Percentiles rank a stretch among this genome's conserved stretches.
phyloP scores from a whole-genome alignment of 2,329 filamentous ascomycete species.

The Verticillium albo-atrum region DNA sequence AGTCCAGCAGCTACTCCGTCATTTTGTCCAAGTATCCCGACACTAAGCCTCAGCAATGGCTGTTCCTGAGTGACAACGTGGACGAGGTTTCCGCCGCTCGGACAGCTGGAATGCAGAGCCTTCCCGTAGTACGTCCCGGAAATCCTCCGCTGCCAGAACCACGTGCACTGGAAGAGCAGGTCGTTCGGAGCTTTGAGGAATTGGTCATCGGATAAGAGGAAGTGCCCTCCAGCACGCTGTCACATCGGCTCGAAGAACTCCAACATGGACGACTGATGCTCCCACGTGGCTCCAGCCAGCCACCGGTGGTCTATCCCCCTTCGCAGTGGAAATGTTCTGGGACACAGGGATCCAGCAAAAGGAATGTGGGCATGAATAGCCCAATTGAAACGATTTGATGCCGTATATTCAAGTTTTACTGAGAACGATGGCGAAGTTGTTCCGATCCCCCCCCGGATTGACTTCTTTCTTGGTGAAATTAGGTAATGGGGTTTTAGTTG shows the following conservation, averaged over 20 bases:
- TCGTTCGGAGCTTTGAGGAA: conserved; percentile 28
- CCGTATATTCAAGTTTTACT: conserved; percentile 16
- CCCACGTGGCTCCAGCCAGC: not conserved
- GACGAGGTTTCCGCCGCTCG: conserved; percentile 62
- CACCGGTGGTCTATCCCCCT: too few species aligned
- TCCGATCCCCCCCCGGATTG: conserved; percentile 69
- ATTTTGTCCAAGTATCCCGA: conserved; percentile 51
- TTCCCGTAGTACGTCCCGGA: conserved; percentile 62
- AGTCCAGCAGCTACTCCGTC: conserved; percentile 60
- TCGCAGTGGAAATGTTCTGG: not conserved
- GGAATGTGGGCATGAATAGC: not conserved
- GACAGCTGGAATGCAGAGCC: conserved; percentile 57
- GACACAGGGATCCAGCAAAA: too few species aligned
- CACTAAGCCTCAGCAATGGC: conserved; percentile 47
- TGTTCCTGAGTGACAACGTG: conserved; percentile 81
- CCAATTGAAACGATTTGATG: not conserved
- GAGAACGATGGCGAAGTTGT: conserved; percentile 86
- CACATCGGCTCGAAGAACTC: not conserved
- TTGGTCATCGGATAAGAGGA: not conserved
- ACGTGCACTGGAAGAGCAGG: conserved; percentile 30
- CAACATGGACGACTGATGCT: not conserved
- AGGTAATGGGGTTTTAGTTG: conserved; percentile 12
- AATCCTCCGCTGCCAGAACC: conserved; percentile 59
- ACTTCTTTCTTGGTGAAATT: conserved; percentile 70
- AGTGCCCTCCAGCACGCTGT: too few species aligned